Base-by-base conservation (phyloP, 108 stramenopile species). In the Nitzschia putrida region DNA sequence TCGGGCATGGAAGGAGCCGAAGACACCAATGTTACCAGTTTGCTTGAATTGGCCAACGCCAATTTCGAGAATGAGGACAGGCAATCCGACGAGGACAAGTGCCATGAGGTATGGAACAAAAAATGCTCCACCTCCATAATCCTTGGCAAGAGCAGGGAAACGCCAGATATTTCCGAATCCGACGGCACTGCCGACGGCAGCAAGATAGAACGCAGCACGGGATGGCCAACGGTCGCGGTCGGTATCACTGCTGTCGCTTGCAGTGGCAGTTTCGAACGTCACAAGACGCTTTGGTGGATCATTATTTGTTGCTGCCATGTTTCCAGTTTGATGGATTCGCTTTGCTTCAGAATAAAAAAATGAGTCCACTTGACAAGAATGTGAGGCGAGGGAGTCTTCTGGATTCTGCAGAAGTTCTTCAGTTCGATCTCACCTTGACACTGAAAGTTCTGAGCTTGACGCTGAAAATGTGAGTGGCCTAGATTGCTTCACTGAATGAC, bases 81-180 rank as follows among this genome's bases (percentile, higher is more conserved):
- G 88, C 54, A 89, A 69, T n/a, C 86, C 88, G 34, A 89, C 53
- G n/a, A 86, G 63, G 57, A 89, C 58, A 24, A 89, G 65, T 3
- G 86, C 85, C 68, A 89, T 61, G 13, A 80, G n/a, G 47, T 86
- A 89, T 3, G 88, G 84, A 44, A 78, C 57, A 52, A 73, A 73
- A 44, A 73, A 73, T n/a, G 72, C 72, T 20, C 72, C 72, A 26
- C 88, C 88, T 34, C 88, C 88, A 53, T 79, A 89, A 18, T 85
- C 73, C 45, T 64, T 74, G 58, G 80, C 81, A 20, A 89, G 73
- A 8, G 67, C 54, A n/a, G 88, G 88, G 73, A 89, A 89, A n/a
- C 88, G 70, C 88, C 88, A 89, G 22, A 89, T 70, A 45, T 89
- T 89, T 29, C 88, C 85, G 59, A 89, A 85, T 39, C 85, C 88